Percentiles rank a stretch among this genome's conserved stretches.
These are phyloP conservation scores for Plasmodium berghei DNA, from an alignment of 169 alveolate species.

Conservation along the genomic window DNA sequence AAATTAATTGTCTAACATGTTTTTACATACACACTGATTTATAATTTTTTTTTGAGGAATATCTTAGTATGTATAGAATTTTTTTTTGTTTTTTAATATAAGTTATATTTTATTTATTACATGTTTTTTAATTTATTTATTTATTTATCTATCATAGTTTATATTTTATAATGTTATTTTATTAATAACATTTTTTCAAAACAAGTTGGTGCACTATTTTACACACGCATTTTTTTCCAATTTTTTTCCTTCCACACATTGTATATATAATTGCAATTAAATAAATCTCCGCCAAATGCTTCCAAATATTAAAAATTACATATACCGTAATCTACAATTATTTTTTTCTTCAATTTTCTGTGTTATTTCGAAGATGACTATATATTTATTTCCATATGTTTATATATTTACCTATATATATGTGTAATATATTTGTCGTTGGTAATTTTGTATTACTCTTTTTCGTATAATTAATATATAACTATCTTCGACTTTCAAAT, in stretches of 20 bases:
- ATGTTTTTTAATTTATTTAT: too few species aligned
- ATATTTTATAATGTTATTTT: too few species aligned
- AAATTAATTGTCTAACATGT: too few species aligned
- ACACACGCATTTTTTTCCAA: slow-evolving; percentile 45
- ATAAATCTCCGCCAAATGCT: background rate
- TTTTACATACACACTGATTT: too few species aligned
- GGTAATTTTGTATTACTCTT: background rate
- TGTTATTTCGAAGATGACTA: slow-evolving; percentile 4
- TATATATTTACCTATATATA: background rate
- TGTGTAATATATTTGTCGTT: background rate
- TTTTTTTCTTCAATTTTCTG: background rate
- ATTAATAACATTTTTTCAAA: too few species aligned
- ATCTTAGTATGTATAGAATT: too few species aligned
- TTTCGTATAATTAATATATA: background rate
- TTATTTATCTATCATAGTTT: too few species aligned
- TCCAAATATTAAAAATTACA: background rate
- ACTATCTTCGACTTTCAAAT: background rate
- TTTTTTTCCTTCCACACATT: background rate
- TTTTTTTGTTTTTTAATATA: too few species aligned
- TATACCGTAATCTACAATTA: too few species aligned
- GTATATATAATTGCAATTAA: background rate
- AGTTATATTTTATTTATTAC: too few species aligned
- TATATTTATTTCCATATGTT: background rate
- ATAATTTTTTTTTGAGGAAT: too few species aligned
- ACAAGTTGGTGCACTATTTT: slow-evolving; percentile 53